phyloP scores from a whole-genome alignment of 441 rosid species.

The Pelargonium cotyledonis region DNA sequence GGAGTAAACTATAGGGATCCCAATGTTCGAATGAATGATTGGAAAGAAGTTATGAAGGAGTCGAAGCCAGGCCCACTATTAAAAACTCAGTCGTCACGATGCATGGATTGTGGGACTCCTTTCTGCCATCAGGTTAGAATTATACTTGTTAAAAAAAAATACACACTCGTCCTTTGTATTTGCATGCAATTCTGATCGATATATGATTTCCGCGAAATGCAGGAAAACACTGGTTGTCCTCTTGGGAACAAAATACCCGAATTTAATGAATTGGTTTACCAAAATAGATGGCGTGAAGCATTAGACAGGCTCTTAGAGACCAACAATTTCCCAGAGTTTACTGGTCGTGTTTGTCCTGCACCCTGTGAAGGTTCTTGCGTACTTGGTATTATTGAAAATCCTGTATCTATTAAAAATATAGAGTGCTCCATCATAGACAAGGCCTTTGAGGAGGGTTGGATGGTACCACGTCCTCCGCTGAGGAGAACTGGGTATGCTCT shows the following conservation, averaged over 20 bases:
- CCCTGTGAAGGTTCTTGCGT: slow-evolving; percentile 99
- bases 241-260: slow-evolving; percentile 99
- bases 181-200: no score
- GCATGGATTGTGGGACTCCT: slow-evolving; percentile 99
- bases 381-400: slow-evolving; percentile 98
- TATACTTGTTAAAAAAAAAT: background rate
- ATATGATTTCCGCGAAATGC: slow-evolving; percentile 12
- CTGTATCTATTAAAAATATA: slow-evolving; percentile 91
- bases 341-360: slow-evolving; percentile 99
- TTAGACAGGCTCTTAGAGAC: slow-evolving; percentile 94
- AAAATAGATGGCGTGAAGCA: slow-evolving; percentile 99
- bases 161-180: no score
- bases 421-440: slow-evolving; percentile 95
- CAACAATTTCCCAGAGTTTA: slow-evolving; percentile 97
- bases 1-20: slow-evolving; percentile 93
- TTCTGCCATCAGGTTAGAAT: slow-evolving; percentile 91
- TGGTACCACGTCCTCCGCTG: slow-evolving; percentile 91
- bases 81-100: slow-evolving; percentile 95
- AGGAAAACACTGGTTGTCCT: slow-evolving; percentile 99
- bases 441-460: slow-evolving; percentile 99
- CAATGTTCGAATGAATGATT: slow-evolving; percentile 72
- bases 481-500: slow-evolving; percentile 75
- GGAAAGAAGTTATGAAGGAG: slow-evolving; percentile 92
- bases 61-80: slow-evolving; percentile 78
- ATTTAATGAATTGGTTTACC: slow-evolving; percentile 95